Evolutionary conservation across 768 basidiomycete genomes (phyloP).

Genomic region (Trametes elegans): DNA sequence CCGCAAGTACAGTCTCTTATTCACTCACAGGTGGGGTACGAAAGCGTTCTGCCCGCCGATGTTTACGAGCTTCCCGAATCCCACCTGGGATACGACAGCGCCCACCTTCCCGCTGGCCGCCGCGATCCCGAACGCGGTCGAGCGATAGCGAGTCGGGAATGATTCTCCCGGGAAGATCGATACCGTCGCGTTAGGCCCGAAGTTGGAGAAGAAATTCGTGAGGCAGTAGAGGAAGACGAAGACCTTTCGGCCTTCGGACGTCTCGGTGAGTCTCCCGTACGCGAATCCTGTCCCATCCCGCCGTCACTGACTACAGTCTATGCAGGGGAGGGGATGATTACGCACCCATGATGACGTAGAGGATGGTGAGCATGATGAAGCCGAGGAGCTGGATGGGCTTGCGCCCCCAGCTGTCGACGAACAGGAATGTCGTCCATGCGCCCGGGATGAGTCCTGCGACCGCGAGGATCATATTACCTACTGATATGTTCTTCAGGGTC

Average conservation of each 20-base stretch:
- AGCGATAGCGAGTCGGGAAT: constrained; percentile 46
- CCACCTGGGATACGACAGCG: constrained; percentile 40
- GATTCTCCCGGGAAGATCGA: constrained; percentile 44
- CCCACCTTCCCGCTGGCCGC: constrained; percentile 46
- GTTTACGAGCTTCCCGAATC: constrained; percentile 36
- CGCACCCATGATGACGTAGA: constrained; percentile 34
- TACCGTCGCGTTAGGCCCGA: constrained; percentile 44
- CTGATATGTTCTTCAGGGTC: constrained; percentile 30
- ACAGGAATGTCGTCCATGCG: constrained; percentile 36
- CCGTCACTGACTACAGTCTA: neutral
- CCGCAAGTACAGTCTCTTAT: too few relatives aligned
- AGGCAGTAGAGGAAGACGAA: constrained; percentile 42
- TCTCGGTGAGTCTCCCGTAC: constrained; percentile 29
- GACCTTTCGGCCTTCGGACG: constrained; percentile 24
- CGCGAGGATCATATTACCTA: constrained; percentile 38
- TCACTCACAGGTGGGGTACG: constrained; percentile 36
- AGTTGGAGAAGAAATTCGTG: constrained; percentile 44
- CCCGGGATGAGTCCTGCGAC: constrained; percentile 40
- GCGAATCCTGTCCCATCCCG: constrained; percentile 24
- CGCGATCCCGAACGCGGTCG: constrained; percentile 43
- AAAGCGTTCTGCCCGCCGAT: constrained; percentile 33
- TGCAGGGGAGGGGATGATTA: neutral
- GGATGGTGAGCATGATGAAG: constrained; percentile 34
- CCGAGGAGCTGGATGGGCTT: constrained; percentile 41
- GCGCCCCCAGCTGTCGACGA: constrained; percentile 39